Base-by-base conservation (phyloP, 2,329 filamentous ascomycete genomes). In the Penicillium sclerotiorum region DNA sequence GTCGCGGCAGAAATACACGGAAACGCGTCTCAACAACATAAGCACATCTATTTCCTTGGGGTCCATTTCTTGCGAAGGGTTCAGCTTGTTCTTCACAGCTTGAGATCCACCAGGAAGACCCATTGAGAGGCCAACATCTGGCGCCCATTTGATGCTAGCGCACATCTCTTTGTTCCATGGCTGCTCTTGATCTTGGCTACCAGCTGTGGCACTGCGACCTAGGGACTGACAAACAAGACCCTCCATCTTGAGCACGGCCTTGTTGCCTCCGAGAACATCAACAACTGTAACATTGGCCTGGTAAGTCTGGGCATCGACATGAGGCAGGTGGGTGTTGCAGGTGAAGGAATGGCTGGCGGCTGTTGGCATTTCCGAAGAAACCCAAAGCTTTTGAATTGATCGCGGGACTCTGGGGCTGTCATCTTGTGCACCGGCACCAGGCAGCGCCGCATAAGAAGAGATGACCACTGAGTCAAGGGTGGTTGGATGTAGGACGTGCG, bases 401-500 rank as follows among this genome's bases (percentile, higher is more conserved):
- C 25, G 22, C 8, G 41, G 41, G 4, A 53, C 43, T 27, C 28
- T 45, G 15, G 50, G 18, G 7, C 22, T 15, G 6, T 36, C n/a
- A 7, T 44, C 12, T 1, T n/a, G 27, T 2, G 21, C 8, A 3
- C 28, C 28, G 1, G 11, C 17, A 2, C 36, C 48, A 0, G 38
- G 48, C 17, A 54, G 35, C 15, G 30, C 35, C 6, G 30, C 17
- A 27, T 30, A 51, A 1, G 42, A 18, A 2, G 52, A 32, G 7
- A 25, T 11, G 9, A 51, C 18, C 5, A 51, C 33, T 3, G 56
- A 47, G 28, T 58, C 56, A 8, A 58, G 22, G 3, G 45, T 50
- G 1, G 41, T 37, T 4, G 56, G 56, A 37, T 58, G 56, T 7
- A 58, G n/a, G 2, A 56, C 49, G 38, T 55, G 37, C 23, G 44